Evolutionary conservation across 768 basidiomycete species (phyloP), one percentile per base, ranked within the genome.

Genomic region (Leucosporidium yakuticum): DNA sequence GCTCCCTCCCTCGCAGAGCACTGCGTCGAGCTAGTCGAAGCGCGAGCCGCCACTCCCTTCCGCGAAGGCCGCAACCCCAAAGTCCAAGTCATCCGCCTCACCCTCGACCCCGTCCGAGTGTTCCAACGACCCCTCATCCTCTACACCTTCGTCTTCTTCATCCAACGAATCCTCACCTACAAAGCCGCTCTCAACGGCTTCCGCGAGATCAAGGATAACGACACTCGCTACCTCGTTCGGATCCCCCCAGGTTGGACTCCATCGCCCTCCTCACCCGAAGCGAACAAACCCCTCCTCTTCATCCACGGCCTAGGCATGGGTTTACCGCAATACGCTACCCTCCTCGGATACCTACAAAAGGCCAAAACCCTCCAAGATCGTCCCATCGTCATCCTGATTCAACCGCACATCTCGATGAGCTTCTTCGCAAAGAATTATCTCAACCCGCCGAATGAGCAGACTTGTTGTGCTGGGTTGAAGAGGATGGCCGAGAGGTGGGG

Each of bases 281-380:
- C 56, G 19, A 60, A 63, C 27, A 82, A 82, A 36, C 93, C 93
- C 0, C 79, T 94, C 48, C 83, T 96, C 21, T 91, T 93, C 76
- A 77, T 91, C 48, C 92, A 96, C 75, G 94, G 94, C 4, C 84
- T 98, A 2, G 93, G 93, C 15, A 82, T 94, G 59, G 92, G 92
- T 4, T 78, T 90, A 20, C 59, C 69, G 4, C 70, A 74, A 74
- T 90, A 93, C 76, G 80, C 83, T 51, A 69, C 80, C n/a, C 79
- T 89, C 68, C 79, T 93, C 62, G 78, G 80, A 17, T 80, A 87
- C 70, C 81, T 93, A 25, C 77, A 88, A 51, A 79, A 80, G 48
- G 63, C 78, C 36, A 63, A 71, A 34, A 75, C 80, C 6, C 82
- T 88, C 60, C 79, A 84, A 7, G 84, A 88, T 72, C 85, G 87